Conservation (phyloP, 1,284 basidiomycete genomes). For the Ustilago vetiveriae region DNA sequence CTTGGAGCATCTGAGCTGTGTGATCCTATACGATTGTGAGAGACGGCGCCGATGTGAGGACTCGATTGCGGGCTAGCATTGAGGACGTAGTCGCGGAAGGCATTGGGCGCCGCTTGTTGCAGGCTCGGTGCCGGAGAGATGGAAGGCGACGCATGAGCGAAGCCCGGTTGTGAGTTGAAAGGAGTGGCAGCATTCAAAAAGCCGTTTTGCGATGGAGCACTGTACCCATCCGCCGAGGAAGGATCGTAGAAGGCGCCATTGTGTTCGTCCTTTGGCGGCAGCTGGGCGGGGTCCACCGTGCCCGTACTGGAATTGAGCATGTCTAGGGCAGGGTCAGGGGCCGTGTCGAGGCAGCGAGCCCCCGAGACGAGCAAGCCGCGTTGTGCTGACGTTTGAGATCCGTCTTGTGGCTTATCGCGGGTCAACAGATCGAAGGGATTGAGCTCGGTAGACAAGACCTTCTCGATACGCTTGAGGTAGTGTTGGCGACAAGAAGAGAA, state of each 20-base stretch:
- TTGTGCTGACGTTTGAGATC: neutral
- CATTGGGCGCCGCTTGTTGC: slow-evolving; percentile 10
- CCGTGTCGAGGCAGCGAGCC: slow-evolving; percentile 8
- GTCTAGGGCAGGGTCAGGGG: slow-evolving; percentile 10
- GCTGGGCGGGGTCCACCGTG: slow-evolving; percentile 2
- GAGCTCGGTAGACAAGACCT: slow-evolving; percentile 31
- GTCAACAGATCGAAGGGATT: slow-evolving; percentile 37
- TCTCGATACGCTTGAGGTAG: slow-evolving; percentile 37
- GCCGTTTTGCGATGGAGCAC: slow-evolving; percentile 25
- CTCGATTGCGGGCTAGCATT: slow-evolving; percentile 39
- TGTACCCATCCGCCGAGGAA: slow-evolving; percentile 47
- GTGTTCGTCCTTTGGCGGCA: slow-evolving; percentile 3
- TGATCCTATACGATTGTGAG: slow-evolving; percentile 26
- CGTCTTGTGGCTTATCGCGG: slow-evolving; percentile 8
- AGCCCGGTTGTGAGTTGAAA: slow-evolving; percentile 2
- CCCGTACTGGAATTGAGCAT: slow-evolving; percentile 21
- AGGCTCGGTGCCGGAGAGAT: slow-evolving; percentile 10
- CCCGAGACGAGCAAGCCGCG: slow-evolving; percentile 8
- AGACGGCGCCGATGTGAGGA: slow-evolving; percentile 13
- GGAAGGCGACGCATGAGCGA: slow-evolving; percentile 7
- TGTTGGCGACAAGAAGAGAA: slow-evolving; percentile 11
- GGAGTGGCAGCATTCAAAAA: slow-evolving; percentile 26
- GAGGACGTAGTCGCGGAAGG: slow-evolving; percentile 30
- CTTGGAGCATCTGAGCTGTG: slow-evolving; percentile 36
- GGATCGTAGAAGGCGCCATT: slow-evolving; percentile 42